These are phyloP conservation scores for Physaria fendleri DNA, from an alignment of 345 rosid species.

Conservation along the genomic window DNA sequence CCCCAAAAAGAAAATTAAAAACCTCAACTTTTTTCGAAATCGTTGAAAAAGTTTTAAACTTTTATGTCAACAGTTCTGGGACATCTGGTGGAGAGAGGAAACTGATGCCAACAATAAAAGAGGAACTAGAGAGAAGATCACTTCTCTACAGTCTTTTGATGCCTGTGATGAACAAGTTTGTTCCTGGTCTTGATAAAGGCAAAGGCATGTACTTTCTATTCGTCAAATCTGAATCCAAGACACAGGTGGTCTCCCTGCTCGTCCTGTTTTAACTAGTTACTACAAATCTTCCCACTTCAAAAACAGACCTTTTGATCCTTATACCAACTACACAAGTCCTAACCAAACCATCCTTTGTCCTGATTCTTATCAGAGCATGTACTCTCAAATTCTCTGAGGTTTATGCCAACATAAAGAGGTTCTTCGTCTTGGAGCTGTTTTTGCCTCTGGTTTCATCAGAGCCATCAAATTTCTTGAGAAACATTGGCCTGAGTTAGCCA, in stretches of 20 bases:
- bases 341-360: conserved; percentile 71
- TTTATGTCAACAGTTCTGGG: conserved; percentile 60
- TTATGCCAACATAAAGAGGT: conserved; percentile 58
- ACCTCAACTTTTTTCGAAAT: conserved; percentile 10
- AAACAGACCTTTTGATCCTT: conserved; percentile 58
- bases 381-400: conserved; percentile 73
- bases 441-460: conserved; percentile 78
- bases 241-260: conserved; percentile 62
- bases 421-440: conserved; percentile 73
- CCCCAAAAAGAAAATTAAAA: not conserved
- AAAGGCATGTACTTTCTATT: conserved; percentile 77
- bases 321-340: conserved; percentile 78
- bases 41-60: not conserved
- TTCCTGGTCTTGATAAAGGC: conserved; percentile 63
- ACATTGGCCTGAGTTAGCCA: conserved; percentile 43
- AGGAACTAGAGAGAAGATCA: conserved; percentile 60
- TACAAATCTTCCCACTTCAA: conserved; percentile 68
- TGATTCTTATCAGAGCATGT: conserved; percentile 78
- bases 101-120: conserved; percentile 72
- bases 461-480: conserved; percentile 74
- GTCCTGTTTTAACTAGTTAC: conserved; percentile 70
- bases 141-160: conserved; percentile 60
- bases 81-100: conserved; percentile 89
- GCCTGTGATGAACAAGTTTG: conserved; percentile 73
- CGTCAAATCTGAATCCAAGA: conserved; percentile 65